These are phyloP conservation scores for Colletotrichum abscissum DNA, from an alignment of 2,329 filamentous ascomycete species.

Conservation along the genomic window DNA sequence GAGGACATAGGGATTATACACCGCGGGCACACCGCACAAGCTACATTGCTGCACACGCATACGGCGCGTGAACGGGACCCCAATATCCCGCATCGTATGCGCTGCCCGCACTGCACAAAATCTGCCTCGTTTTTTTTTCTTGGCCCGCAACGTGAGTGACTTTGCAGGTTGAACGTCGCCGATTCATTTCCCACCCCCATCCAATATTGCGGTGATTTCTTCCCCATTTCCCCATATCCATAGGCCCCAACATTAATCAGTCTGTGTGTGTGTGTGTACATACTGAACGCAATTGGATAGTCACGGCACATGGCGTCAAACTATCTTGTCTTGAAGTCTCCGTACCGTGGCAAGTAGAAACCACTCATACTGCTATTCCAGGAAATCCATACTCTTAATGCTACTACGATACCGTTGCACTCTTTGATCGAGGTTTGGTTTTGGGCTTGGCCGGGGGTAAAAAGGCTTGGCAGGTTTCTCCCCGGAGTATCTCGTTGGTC, in stretches of 20 bases:
- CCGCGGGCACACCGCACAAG: background rate
- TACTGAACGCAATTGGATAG: background rate
- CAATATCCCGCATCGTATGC: constrained; percentile 17
- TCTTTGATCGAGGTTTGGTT: constrained; percentile 13
- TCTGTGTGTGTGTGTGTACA: background rate
- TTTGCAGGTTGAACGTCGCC: background rate
- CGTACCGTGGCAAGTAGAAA: background rate
- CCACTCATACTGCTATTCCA: constrained; percentile 15
- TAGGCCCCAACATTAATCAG: background rate
- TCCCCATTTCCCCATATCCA: constrained; percentile 21
- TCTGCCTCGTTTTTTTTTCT: constrained; percentile 16
- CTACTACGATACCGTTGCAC: constrained; percentile 11
- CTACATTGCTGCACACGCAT: background rate
- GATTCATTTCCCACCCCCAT: constrained; percentile 25
- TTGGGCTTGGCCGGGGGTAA: constrained; percentile 22
- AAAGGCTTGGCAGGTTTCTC: constrained; percentile 26
- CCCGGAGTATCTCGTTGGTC: background rate
- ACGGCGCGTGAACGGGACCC: background rate
- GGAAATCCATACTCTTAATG: background rate
- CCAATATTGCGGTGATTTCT: constrained; percentile 24
- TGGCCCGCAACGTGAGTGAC: constrained; percentile 11
- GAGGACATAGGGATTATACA: background rate
- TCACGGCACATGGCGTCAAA: background rate
- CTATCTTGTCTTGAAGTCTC: background rate
- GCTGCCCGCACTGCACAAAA: constrained; percentile 6